A percentile compares a stretch with the other conserved stretches of the same genome.
Evolutionary conservation across 1,139 yeast species (phyloP).

Genomic region (Pichiaceae sp.): DNA sequence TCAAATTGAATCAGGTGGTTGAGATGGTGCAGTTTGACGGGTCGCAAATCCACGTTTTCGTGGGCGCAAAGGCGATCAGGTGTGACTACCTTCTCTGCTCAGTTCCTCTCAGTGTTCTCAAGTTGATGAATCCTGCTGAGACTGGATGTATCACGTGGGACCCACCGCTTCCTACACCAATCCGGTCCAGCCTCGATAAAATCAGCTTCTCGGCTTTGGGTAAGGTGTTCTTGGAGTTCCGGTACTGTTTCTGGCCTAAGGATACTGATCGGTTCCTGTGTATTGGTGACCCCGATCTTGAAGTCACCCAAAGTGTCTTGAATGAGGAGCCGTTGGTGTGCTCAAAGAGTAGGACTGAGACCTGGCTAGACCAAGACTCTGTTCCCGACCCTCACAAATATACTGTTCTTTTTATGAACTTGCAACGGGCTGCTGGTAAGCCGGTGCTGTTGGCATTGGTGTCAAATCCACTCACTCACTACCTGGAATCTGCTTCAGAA

Average conservation of each 20-base stretch:
- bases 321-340: constrained; percentile 6
- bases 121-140: constrained; percentile 25
- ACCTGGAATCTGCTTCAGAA: constrained; percentile 31
- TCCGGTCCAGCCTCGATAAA: constrained; percentile 34
- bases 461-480: constrained; percentile 64
- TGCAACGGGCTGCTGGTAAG: constrained; percentile 29
- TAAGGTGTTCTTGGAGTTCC: constrained; percentile 69
- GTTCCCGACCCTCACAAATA: constrained; percentile 29
- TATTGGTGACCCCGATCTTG: constrained; percentile 29
- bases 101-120: constrained; percentile 69
- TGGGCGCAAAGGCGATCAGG: constrained; percentile 15
- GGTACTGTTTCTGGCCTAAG: constrained; percentile 56
- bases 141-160: constrained; percentile 46
- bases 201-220: constrained; percentile 67
- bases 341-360: constrained; percentile 2
- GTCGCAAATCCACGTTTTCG: constrained; percentile 19
- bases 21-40: constrained; percentile 28
- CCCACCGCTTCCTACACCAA: constrained; percentile 45
- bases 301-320: constrained; percentile 11
- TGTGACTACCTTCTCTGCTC: constrained; percentile 52
- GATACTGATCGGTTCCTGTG: constrained; percentile 44
- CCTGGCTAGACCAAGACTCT: constrained; percentile 1
- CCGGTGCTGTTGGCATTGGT: constrained; percentile 51
- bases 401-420: constrained; percentile 42
- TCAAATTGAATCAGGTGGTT: constrained; percentile 42